A percentile compares a stretch with the other conserved stretches of the same genome.
phyloP scores from a whole-genome alignment of 345 rosid species.

The Eucalyptus globulus region DNA sequence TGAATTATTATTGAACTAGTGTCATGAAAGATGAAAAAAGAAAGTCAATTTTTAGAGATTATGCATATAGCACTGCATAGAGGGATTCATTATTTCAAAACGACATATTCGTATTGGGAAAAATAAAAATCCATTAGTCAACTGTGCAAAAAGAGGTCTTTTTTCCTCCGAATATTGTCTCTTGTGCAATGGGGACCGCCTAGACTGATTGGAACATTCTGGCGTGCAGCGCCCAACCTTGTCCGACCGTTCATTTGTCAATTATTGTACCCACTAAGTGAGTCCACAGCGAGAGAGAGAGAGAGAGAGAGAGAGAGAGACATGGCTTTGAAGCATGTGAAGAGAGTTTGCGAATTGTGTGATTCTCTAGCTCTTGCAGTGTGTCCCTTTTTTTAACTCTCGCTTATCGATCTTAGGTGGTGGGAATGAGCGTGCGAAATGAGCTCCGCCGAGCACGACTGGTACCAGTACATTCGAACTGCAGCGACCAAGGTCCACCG shows the following conservation, averaged over 20 bases:
- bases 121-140: background rate
- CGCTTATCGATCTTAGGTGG: background rate
- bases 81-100: background rate
- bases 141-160: background rate
- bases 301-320: background rate
- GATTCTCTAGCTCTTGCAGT: background rate
- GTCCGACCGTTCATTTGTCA: background rate
- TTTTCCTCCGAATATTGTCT: background rate
- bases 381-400: background rate
- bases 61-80: background rate
- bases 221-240: background rate
- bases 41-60: background rate
- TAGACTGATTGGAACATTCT: background rate
- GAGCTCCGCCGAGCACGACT: slow-evolving; percentile 27
- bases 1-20: background rate
- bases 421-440: slow-evolving; percentile 29
- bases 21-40: background rate
- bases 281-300: no score
- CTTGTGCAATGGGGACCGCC: background rate
- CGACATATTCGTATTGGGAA: background rate
- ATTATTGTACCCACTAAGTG: background rate
- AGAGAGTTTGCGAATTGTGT: background rate
- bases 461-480: slow-evolving; percentile 1
- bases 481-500: slow-evolving; percentile 25
- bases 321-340: background rate